Evolutionary conservation across 768 basidiomycete genomes (phyloP).

Genomic region (Heimioporus sp.): DNA sequence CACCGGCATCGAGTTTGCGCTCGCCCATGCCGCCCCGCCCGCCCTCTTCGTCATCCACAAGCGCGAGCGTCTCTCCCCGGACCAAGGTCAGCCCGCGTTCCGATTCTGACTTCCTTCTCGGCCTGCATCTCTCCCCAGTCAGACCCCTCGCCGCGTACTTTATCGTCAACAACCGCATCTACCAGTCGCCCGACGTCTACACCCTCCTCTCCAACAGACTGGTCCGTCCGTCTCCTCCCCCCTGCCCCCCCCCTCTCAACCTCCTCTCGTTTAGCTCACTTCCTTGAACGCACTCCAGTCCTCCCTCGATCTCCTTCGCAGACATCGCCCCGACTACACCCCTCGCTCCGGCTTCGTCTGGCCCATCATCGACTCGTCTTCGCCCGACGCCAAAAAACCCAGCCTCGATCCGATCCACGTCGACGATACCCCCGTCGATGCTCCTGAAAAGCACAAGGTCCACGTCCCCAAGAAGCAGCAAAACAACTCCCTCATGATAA

Average conservation of each 20-base stretch:
- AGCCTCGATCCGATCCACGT: slow-evolving; percentile 25
- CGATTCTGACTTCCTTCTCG: no score
- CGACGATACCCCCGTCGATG: slow-evolving; percentile 20
- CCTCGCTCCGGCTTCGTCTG: slow-evolving; percentile 83
- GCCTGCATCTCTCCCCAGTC: slow-evolving; percentile 41
- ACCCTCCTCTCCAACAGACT: slow-evolving; percentile 81
- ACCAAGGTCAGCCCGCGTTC: slow-evolving; percentile 58
- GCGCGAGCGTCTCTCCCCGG: slow-evolving; percentile 77
- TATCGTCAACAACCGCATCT: slow-evolving; percentile 85
- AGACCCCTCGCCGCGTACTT: slow-evolving; percentile 81
- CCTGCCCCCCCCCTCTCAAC: background rate
- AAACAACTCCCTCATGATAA: slow-evolving; percentile 65
- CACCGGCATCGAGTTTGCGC: slow-evolving; percentile 82
- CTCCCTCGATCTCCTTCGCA: slow-evolving; percentile 71
- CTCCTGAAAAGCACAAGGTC: slow-evolving; percentile 21
- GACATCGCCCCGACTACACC: slow-evolving; percentile 77
- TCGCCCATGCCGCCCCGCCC: slow-evolving; percentile 79
- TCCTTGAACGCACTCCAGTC: slow-evolving; percentile 70
- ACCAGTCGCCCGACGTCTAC: slow-evolving; percentile 85
- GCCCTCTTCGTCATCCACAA: slow-evolving; percentile 89
- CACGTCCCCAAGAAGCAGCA: slow-evolving; percentile 53
- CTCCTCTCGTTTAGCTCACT: slow-evolving; percentile 47
- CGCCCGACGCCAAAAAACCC: slow-evolving; percentile 45
- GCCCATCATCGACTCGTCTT: slow-evolving; percentile 68
- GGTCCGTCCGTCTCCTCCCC: slow-evolving; percentile 39